Evolutionary conservation across 2,329 filamentous ascomycete genomes (phyloP).

Genomic region (Cladorrhinum sp.): DNA sequence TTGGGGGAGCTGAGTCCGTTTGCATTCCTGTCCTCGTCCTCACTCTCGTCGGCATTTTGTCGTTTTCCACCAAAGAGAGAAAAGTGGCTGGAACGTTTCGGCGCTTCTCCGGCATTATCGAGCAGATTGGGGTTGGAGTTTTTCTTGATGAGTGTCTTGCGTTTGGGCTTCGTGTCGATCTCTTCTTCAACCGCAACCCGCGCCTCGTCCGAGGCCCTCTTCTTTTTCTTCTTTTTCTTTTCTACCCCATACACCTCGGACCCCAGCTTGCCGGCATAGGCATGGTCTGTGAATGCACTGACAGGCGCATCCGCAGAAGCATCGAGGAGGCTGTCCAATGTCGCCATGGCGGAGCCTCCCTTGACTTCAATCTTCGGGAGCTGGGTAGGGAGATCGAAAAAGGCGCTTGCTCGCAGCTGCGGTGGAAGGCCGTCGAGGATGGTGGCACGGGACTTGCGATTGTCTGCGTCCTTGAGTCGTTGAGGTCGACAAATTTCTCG

Average conservation of each 20-base stretch:
- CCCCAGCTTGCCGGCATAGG: constrained; percentile 73
- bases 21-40: constrained; percentile 16
- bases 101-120: constrained; percentile 17
- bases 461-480: constrained; percentile 33
- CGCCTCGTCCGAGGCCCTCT: constrained; percentile 27
- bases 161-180: constrained; percentile 5
- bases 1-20: background rate
- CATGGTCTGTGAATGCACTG: constrained; percentile 86
- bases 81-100: constrained; percentile 24
- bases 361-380: constrained; percentile 54
- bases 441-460: constrained; percentile 38
- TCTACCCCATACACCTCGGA: constrained; percentile 68
- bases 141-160: constrained; percentile 24
- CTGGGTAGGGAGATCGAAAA: constrained; percentile 68
- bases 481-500: constrained; percentile 31
- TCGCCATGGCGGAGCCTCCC: constrained; percentile 80
- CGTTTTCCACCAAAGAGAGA: constrained; percentile 19
- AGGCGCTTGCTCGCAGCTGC: constrained; percentile 84
- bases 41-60: constrained; percentile 29
- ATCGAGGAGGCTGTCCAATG: constrained; percentile 86
- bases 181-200: constrained; percentile 14
- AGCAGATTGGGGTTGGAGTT: constrained; percentile 26
- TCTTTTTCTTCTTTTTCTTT: constrained; percentile 52
- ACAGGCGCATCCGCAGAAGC: constrained; percentile 86
- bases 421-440: constrained; percentile 63